Conservation (phyloP, 768 basidiomycete genomes). For the Lactifluus hygrophoroides region DNA sequence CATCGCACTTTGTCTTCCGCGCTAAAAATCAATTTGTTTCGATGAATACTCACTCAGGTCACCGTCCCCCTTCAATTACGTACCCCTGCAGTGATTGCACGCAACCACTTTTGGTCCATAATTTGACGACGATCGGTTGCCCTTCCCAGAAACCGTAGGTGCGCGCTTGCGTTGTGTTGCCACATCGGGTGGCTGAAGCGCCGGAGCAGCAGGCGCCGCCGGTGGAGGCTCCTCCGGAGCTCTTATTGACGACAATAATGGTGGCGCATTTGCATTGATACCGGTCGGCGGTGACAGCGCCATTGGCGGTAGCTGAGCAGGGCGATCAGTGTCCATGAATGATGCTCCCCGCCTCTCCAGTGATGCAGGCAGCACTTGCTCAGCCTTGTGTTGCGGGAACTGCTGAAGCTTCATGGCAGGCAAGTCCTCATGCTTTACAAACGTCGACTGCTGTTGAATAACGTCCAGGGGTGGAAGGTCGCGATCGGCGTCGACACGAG, state of each 20-base stretch:
- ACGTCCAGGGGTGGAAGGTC: constrained; percentile 10
- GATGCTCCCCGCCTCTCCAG: constrained; percentile 14
- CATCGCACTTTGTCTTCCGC: constrained; percentile 85
- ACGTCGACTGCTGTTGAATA: constrained; percentile 4
- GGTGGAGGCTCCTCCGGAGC: constrained; percentile 21
- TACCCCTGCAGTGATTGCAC: constrained; percentile 84
- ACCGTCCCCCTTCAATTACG: constrained; percentile 21
- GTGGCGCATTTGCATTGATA: constrained; percentile 18
- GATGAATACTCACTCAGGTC: not conserved
- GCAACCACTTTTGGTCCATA: constrained; percentile 83
- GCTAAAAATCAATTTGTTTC: constrained; percentile 34
- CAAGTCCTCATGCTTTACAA: constrained; percentile 7
- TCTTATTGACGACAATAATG: constrained; percentile 22
- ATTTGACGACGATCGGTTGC: constrained; percentile 45
- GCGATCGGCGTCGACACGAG: constrained; percentile 24
- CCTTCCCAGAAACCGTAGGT: constrained; percentile 51
- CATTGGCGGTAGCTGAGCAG: constrained; percentile 17
- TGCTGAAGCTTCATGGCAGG: constrained; percentile 10
- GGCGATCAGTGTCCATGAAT: constrained; percentile 15
- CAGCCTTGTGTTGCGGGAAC: constrained; percentile 21
- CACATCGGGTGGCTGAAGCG: constrained; percentile 16
- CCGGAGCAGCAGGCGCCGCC: constrained; percentile 33
- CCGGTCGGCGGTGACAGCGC: constrained; percentile 14
- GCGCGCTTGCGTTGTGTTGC: constrained; percentile 43
- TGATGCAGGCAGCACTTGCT: constrained; percentile 11